Percentiles rank a stretch among this genome's conserved stretches.
Evolutionary conservation across 106 monocot species (phyloP).

Genomic region (Dendrobium nobile): DNA sequence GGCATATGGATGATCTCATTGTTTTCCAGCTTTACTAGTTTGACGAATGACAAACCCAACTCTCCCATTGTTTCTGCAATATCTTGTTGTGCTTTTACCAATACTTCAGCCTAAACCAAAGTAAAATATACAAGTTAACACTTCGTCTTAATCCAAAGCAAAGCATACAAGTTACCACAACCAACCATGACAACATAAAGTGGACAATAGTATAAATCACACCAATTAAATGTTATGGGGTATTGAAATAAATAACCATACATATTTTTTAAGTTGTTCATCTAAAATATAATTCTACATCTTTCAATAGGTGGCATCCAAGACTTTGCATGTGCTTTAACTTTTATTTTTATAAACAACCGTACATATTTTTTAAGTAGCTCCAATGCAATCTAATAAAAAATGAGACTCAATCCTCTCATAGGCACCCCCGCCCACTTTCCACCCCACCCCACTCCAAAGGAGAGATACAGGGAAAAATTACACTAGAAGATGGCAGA

Average conservation of each 20-base stretch:
- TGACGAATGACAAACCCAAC: slow-evolving; percentile 79
- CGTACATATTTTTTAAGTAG: no score
- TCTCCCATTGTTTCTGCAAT: slow-evolving; percentile 90
- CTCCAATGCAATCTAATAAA: no score
- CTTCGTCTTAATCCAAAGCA: no score
- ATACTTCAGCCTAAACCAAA: slow-evolving; percentile 64
- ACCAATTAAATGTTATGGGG: neutral
- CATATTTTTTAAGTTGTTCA: neutral
- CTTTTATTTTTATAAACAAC: no score
- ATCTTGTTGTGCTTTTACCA: slow-evolving; percentile 86
- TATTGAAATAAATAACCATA: neutral
- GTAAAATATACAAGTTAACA: slow-evolving; percentile 1
- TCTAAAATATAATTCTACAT: no score
- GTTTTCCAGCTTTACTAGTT: slow-evolving; percentile 78
- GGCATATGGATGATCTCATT: slow-evolving; percentile 54
- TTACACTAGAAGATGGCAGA: neutral
- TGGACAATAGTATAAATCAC: no score
- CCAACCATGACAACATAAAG: neutral
- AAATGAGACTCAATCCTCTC: no score
- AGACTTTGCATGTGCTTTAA: no score
- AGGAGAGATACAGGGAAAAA: no score
- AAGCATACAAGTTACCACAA: neutral
- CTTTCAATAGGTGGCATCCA: no score
- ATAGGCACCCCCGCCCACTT: no score
- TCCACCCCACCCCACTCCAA: no score